Evolutionary conservation across 805 yeast genomes (phyloP), one percentile per base, ranked within the genome.

Genomic region (Clavispora santaluciae): DNA sequence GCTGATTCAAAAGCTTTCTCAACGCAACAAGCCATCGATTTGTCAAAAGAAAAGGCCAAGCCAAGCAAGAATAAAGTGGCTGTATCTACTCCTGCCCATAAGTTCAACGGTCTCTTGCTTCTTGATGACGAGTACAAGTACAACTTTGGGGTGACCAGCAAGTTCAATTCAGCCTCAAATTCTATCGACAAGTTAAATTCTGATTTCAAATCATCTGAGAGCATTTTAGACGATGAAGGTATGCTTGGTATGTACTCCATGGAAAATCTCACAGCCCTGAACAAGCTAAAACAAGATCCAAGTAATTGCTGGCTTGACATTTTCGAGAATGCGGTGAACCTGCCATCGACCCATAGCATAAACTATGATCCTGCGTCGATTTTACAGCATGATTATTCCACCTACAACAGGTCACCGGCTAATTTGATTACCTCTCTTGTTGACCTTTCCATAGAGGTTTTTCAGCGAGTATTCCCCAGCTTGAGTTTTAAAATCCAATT

Each of bases 401-500:
- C 67, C 0, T n/a, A n/a, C 12, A 15, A 28, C 16, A 16, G 12
- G 4, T 5, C n/a, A 3, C 31, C 20, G 9, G 16, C 20, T 6
- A 50, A 48, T 18, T 50, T 70, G 18, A 42, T 58, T 3, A 64
- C 71, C 0, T 58, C 70, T 3, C 56, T 86, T 3, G 74, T 88
- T n/a, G 96, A 91, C 61, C 57, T 75, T 2, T 82, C 96, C 0
- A 79, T 91, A 54, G 88, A 83, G 44, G 69, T 90, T 1, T 86
- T 89, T 55, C 78, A 86, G 5, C 55, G 74, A 7, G 70, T 84
- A 1, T 83, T 91, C 48, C 86, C 95, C 0, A 68, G 72, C 43
- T 73, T 91, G 49, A 78, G 90, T 6, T 63, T 78, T 4, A 86
- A 87, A 46, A 84, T 93, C 39, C 97, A 91, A 54, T 81, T 83